Percentiles rank a stretch among this genome's conserved stretches.
Evolutionary conservation across 208 protist species (phyloP).

Genomic region (Lotmaria passim): DNA sequence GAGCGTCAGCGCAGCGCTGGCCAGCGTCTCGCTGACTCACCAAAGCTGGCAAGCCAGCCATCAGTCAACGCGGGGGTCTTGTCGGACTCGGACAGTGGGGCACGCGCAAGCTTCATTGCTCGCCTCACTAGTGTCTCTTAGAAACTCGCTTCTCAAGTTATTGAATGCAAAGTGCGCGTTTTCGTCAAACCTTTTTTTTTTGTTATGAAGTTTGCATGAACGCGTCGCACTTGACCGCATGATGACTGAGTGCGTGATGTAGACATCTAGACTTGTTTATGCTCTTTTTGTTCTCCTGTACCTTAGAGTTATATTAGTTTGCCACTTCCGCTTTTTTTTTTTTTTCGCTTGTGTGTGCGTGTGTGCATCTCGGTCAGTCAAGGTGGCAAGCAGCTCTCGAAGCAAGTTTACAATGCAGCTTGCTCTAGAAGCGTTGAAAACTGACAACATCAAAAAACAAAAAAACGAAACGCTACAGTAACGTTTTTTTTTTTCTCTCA

Average conservation of each 20-base stretch:
- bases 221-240: not conserved
- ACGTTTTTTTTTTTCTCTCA: too few species aligned
- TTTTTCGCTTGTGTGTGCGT: too few species aligned
- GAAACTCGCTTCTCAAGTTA: not conserved
- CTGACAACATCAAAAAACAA: too few species aligned
- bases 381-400: too few species aligned
- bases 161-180: not conserved
- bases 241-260: not conserved
- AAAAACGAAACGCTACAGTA: too few species aligned
- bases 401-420: too few species aligned
- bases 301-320: not conserved
- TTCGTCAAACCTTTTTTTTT: not conserved
- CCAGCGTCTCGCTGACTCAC: conserved; percentile 21
- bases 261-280: not conserved
- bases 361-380: too few species aligned
- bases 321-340: conserved; percentile 24
- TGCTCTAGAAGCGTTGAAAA: too few species aligned
- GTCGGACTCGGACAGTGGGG: conserved; percentile 20
- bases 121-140: conserved; percentile 7
- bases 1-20: conserved; percentile 24
- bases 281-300: conserved; percentile 2
- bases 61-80: conserved; percentile 6
- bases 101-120: conserved; percentile 12
- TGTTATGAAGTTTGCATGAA: not conserved
- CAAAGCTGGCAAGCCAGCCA: conserved; percentile 12